Conservation (phyloP, 495 filamentous ascomycete genomes). For the Amniculicola lignicola region DNA sequence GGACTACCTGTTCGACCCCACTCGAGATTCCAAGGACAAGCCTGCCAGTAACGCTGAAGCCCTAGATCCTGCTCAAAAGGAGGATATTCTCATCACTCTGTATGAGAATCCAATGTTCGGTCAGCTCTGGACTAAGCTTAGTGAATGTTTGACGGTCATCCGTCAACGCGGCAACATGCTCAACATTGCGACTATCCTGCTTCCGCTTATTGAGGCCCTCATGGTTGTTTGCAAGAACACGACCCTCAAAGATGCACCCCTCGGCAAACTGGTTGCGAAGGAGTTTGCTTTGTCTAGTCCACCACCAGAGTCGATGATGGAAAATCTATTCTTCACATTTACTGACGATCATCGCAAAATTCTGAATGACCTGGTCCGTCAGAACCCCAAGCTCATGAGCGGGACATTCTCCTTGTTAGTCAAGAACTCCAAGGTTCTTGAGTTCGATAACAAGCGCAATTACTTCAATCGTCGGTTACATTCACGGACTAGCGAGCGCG, state of each 20-base stretch:
- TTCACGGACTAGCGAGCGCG: slow-evolving; percentile 59
- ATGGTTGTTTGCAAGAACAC: slow-evolving; percentile 99
- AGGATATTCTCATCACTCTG: slow-evolving; percentile 78
- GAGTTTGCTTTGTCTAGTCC: slow-evolving; percentile 73
- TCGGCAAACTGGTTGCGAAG: slow-evolving; percentile 53
- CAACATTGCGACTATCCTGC: slow-evolving; percentile 90
- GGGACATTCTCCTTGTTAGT: slow-evolving; percentile 92
- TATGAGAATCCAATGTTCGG: slow-evolving; percentile 90
- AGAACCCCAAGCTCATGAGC: slow-evolving; percentile 97
- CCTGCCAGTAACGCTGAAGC: slow-evolving; percentile 33
- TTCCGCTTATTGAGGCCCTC: slow-evolving; percentile 89
- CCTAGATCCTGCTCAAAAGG: slow-evolving; percentile 51
- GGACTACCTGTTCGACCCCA: slow-evolving; percentile 76
- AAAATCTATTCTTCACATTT: slow-evolving; percentile 94
- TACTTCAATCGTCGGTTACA: slow-evolving; percentile 96
- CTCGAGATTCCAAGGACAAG: slow-evolving; percentile 55
- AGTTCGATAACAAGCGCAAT: slow-evolving; percentile 99
- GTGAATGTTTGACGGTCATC: slow-evolving; percentile 83
- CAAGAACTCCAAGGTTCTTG: slow-evolving; percentile 97
- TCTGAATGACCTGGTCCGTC: slow-evolving; percentile 93
- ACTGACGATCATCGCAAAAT: slow-evolving; percentile 98
- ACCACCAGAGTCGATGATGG: slow-evolving; percentile 77
- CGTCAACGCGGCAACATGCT: slow-evolving; percentile 89
- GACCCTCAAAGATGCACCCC: slow-evolving; percentile 66
- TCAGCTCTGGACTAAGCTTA: slow-evolving; percentile 88